Conservation (phyloP, 352 stramenopile genomes). For the Phytophthora litchii region DNA sequence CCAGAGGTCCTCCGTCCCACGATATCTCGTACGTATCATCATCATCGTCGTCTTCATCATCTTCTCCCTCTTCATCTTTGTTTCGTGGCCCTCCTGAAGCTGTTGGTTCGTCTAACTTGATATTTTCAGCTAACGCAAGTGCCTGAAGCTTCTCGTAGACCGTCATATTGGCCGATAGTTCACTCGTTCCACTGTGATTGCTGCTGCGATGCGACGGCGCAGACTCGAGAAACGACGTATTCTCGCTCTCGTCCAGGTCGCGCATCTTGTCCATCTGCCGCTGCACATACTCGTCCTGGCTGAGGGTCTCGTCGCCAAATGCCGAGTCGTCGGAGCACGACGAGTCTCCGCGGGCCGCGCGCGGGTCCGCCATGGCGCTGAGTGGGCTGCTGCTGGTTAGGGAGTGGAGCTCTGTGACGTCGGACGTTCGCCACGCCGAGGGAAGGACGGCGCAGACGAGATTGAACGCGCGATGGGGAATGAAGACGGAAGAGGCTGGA, state of each 20-base stretch:
- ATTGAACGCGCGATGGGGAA: constrained; percentile 33
- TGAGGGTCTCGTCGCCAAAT: constrained; percentile 57
- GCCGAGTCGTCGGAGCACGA: constrained; percentile 54
- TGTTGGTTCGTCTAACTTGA: constrained; percentile 35
- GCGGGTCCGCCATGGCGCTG: constrained; percentile 24
- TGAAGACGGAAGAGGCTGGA: neutral
- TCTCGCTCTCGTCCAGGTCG: constrained; percentile 36
- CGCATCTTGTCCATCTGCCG: constrained; percentile 60
- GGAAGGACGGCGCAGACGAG: constrained; percentile 24
- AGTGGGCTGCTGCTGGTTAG: neutral
- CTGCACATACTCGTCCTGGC: constrained; percentile 53
- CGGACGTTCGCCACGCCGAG: constrained; percentile 21
- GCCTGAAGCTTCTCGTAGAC: constrained; percentile 63
- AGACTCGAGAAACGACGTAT: constrained; percentile 27
- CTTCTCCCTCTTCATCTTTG: constrained; percentile 26
- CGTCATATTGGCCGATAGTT: constrained; percentile 36
- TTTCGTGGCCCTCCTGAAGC: constrained; percentile 3
- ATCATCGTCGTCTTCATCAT: constrained; percentile 64
- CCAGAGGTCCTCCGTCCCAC: constrained; percentile 70
- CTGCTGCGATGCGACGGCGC: constrained; percentile 33
- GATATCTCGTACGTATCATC: constrained; percentile 76
- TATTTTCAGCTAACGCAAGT: constrained; percentile 52
- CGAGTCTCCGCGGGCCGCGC: constrained; percentile 32
- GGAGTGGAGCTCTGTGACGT: constrained; percentile 19
- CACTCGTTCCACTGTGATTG: constrained; percentile 31